Percentiles rank a stretch among this genome's conserved stretches.
These are phyloP conservation scores for Rhodotorula sp. DNA, from an alignment of 1,284 basidiomycete genomes.

Conservation along the genomic window DNA sequence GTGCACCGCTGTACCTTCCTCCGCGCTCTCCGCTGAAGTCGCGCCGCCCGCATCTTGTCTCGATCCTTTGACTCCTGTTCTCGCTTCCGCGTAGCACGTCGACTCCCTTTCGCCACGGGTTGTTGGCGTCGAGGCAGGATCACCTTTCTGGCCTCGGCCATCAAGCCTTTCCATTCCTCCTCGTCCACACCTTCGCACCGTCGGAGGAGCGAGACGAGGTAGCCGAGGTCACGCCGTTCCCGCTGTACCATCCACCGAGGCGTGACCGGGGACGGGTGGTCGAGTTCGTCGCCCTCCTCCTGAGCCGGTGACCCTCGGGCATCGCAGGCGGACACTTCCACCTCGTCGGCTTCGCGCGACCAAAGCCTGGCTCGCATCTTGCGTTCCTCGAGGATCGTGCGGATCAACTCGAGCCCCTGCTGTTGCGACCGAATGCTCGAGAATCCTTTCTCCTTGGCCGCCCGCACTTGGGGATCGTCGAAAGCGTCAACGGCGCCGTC, in stretches of 20 bases:
- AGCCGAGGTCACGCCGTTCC: constrained; percentile 30
- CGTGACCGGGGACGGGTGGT: background rate
- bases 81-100: background rate
- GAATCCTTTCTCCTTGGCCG: background rate
- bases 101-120: no score
- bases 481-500: background rate
- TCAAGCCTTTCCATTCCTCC: constrained; percentile 4
- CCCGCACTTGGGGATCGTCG: background rate
- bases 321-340: background rate
- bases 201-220: constrained; percentile 23
- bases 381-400: constrained; percentile 22
- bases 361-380: constrained; percentile 25
- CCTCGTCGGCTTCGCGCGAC: background rate
- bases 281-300: background rate
- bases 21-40: background rate
- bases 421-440: background rate
- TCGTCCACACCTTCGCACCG: constrained; percentile 13
- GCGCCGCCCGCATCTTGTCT: background rate
- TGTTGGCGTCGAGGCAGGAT: constrained; percentile 17
- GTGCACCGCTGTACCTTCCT: background rate
- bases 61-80: background rate
- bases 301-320: background rate
- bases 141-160: constrained; percentile 18
- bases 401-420: constrained; percentile 17
- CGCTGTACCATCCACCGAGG: constrained; percentile 18